Evolutionary conservation across 2,329 filamentous ascomycete species (phyloP).

Genomic region (Drechslerella dactyloides): DNA sequence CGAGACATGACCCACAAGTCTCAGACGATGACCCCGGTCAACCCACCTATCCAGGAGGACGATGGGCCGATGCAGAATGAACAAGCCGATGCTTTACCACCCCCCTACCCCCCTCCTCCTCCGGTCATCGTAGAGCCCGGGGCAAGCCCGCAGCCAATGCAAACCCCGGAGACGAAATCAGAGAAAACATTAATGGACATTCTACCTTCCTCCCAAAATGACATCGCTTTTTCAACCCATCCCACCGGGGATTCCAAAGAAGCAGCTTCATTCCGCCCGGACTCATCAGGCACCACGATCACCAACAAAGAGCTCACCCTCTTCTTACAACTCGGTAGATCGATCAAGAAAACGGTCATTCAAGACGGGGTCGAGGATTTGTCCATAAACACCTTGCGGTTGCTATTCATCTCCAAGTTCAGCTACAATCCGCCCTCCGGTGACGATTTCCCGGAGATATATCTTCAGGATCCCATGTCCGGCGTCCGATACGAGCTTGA

Average conservation of each 20-base stretch:
- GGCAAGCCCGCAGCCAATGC: constrained; percentile 40
- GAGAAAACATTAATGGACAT: neutral
- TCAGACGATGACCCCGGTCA: constrained; percentile 26
- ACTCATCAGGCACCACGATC: constrained; percentile 21
- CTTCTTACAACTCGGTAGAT: constrained; percentile 94
- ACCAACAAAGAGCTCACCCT: constrained; percentile 86
- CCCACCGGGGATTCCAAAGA: constrained; percentile 44
- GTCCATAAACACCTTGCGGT: constrained; percentile 83
- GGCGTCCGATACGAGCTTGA: constrained; percentile 97
- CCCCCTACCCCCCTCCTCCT: constrained; percentile 15
- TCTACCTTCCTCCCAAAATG: neutral
- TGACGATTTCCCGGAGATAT: constrained; percentile 90
- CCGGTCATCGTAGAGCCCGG: constrained; percentile 49
- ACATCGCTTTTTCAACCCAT: constrained; percentile 4
- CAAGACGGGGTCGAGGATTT: constrained; percentile 82
- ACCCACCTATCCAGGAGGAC: constrained; percentile 33
- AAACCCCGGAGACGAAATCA: constrained; percentile 31
- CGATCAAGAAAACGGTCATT: constrained; percentile 94
- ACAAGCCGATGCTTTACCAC: neutral
- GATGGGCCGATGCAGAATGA: neutral
- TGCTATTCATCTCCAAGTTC: constrained; percentile 98
- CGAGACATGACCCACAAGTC: constrained; percentile 20
- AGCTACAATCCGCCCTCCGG: constrained; percentile 98
- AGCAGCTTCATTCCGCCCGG: constrained; percentile 35
- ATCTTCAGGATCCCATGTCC: constrained; percentile 94